Conservation (phyloP, 2,329 filamentous ascomycete genomes). For the Hirsutella thompsonii region DNA sequence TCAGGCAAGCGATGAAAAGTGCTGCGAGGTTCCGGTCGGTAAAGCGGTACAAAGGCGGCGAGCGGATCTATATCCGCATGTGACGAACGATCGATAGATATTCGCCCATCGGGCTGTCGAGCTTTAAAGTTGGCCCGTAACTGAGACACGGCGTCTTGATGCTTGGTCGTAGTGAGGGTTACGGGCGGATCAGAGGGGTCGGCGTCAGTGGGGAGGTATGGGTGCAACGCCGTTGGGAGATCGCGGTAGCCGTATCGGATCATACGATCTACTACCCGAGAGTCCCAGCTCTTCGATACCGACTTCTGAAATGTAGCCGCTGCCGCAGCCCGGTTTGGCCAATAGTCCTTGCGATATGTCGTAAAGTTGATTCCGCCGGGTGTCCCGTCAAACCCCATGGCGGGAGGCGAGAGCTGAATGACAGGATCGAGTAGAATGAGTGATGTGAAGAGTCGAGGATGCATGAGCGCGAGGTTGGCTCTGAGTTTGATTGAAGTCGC, state of each 20-base stretch:
- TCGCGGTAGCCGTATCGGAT: conserved; percentile 56
- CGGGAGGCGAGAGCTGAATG: conserved; percentile 37
- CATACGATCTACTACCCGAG: conserved; percentile 48
- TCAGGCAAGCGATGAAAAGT: not conserved
- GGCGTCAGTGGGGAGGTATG: conserved; percentile 2
- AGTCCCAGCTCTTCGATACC: conserved; percentile 66
- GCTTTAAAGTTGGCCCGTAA: not conserved
- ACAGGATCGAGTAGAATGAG: conserved; percentile 68
- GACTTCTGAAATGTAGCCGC: conserved; percentile 43
- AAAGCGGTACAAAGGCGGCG: not conserved
- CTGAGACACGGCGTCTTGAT: conserved; percentile 20
- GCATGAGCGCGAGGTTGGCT: conserved; percentile 53
- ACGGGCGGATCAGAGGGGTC: conserved; percentile 25
- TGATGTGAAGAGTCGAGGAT: conserved; percentile 61
- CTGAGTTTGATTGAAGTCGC: conserved; percentile 29
- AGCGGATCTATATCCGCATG: not conserved
- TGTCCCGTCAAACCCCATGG: conserved; percentile 36
- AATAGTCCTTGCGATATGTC: conserved; percentile 59
- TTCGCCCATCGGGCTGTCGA: not conserved
- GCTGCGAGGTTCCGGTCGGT: not conserved
- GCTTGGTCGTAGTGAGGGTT: conserved; percentile 64
- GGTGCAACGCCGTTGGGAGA: conserved; percentile 21
- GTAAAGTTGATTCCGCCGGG: not conserved
- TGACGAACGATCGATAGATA: not conserved
- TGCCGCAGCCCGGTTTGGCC: conserved; percentile 60